Percentiles rank a stretch among this genome's conserved stretches.
phyloP scores from a whole-genome alignment of 176 grass and related monocot species.

The Tillandsia fasciculata region DNA sequence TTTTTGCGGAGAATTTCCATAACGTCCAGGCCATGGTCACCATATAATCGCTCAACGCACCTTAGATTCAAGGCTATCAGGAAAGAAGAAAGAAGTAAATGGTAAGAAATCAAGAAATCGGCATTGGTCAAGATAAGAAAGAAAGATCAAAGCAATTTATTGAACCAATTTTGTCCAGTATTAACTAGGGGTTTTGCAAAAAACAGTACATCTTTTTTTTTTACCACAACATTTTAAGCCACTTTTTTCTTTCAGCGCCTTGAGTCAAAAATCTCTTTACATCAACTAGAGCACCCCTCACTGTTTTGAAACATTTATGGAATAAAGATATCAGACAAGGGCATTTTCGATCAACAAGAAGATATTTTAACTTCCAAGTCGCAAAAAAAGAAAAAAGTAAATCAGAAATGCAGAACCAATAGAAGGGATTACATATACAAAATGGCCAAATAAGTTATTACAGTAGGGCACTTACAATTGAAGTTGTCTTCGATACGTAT shows the following conservation, averaged over 20 bases:
- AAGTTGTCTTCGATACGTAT: constrained; percentile 74
- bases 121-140: background rate
- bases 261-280: too few species aligned
- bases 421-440: too few species aligned
- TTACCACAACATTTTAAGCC: too few species aligned
- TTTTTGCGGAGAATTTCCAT: constrained; percentile 89
- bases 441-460: background rate
- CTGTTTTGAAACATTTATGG: background rate
- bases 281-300: too few species aligned
- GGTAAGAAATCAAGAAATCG: background rate
- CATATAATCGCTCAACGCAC: constrained; percentile 86
- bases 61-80: constrained; percentile 68
- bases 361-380: constrained; percentile 9
- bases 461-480: constrained; percentile 43
- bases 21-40: constrained; percentile 93
- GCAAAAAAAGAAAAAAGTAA: constrained; percentile 4
- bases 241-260: too few species aligned
- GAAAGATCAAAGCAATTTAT: background rate
- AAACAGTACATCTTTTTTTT: too few species aligned
- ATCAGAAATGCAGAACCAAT: too few species aligned
- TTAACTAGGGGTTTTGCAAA: too few species aligned
- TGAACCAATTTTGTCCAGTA: background rate
- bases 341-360: constrained; percentile 7
- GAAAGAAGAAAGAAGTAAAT: background rate
- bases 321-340: constrained; percentile 6